Evolutionary conservation across 345 rosid genomes (phyloP), one percentile per base, ranked within the genome.

Genomic region (Euphorbia peplus): DNA sequence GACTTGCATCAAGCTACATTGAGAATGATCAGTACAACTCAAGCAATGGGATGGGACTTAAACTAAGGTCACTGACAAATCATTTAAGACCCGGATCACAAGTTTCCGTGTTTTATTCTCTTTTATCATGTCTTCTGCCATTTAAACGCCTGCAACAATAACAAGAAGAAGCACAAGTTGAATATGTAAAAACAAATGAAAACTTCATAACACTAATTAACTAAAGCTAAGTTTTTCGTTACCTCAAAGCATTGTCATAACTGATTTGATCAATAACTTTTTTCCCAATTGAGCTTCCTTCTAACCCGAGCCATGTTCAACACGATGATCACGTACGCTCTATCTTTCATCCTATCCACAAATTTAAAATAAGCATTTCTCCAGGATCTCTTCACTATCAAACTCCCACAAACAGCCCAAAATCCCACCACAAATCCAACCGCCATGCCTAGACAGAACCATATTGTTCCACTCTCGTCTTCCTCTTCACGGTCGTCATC

Each of bases 351-450:
- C 3, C 24, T 10, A 28, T 28, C 35, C 7, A 56, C 7, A 19
- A 25, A 56, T 8, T 14, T 56, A 35, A 56, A 56, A 26, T 56
- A 56, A 11, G 60, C 32, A 56, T 9, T 25, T 56, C 60, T 25
- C 60, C 60, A 56, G 4, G 60, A 25, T 56, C 26, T 25, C 6
- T 56, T 56, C 2, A 56, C n/a, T 14, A 25, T 28, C 35, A 56
- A 26, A 28, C 35, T 30, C 18, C 63, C 63, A 32, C 63, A 60
- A 11, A 60, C 25, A 6, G 1, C 63, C 63, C 46, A 60, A 60
- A 60, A 35, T 7, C 63, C 63, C 14, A 15, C 63, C 0, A 13
- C 63, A n/a, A 60, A 60, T 10, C 63, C 46, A 3, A 12, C 5
- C 16, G 14, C 63, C 8, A 32, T n/a, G 24, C 41, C 25, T 6